phyloP scores from a whole-genome alignment of 176 grass and related monocot species.

The Elaeis guineensis region DNA sequence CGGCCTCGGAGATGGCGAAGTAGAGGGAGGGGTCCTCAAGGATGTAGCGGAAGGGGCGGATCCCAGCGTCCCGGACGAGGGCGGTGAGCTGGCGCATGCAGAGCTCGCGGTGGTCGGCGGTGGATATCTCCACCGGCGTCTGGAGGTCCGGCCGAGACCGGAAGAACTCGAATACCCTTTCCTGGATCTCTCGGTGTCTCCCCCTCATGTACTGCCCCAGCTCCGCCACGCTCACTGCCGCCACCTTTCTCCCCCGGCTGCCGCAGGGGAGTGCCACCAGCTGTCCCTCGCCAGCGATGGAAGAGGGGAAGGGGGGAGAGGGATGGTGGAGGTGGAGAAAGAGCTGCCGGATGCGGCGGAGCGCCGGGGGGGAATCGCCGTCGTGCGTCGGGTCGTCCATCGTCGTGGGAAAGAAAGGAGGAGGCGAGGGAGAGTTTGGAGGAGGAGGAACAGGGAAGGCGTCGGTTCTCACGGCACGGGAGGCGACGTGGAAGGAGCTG shows the following conservation, averaged over 20 bases:
- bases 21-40: constrained; percentile 41
- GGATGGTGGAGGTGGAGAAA: constrained; percentile 22
- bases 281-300: not conserved
- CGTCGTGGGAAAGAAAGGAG: not conserved
- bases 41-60: constrained; percentile 68
- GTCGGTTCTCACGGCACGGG: no score
- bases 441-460: not conserved
- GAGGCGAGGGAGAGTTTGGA: constrained; percentile 17
- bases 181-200: constrained; percentile 42
- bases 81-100: constrained; percentile 77
- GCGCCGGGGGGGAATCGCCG: constrained; percentile 9
- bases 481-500: no score
- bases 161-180: constrained; percentile 64
- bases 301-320: constrained; percentile 22
- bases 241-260: not conserved
- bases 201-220: constrained; percentile 45
- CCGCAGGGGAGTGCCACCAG: constrained; percentile 45
- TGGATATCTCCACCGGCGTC: constrained; percentile 76
- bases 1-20: constrained; percentile 84
- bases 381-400: constrained; percentile 12
- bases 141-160: constrained; percentile 54
- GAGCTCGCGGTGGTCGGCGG: constrained; percentile 64
- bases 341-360: constrained; percentile 25
- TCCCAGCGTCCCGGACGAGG: constrained; percentile 69
- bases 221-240: constrained; percentile 32